A percentile compares a stretch with the other conserved stretches of the same genome.
Conservation (phyloP, 768 basidiomycete genomes). For the Megacollybia marginata region DNA sequence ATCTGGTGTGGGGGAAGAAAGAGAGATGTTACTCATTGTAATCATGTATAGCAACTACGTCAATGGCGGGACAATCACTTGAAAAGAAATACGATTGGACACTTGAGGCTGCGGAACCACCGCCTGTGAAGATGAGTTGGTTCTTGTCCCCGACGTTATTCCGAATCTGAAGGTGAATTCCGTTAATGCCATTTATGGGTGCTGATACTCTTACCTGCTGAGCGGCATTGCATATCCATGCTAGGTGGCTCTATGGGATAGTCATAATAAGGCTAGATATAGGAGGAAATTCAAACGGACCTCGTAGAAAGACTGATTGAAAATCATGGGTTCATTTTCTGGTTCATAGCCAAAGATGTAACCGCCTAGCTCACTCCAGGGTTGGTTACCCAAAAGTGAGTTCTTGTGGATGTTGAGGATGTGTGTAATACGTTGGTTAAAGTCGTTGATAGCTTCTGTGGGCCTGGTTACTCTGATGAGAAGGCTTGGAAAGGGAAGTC, state of each 20-base stretch:
- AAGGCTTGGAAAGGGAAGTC: background rate
- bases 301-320: slow-evolving; percentile 15
- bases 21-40: slow-evolving; percentile 19
- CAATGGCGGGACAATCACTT: slow-evolving; percentile 18
- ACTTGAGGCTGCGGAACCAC: slow-evolving; percentile 16
- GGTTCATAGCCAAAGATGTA: slow-evolving; percentile 32
- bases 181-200: background rate
- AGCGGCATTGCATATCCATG: slow-evolving; percentile 16
- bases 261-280: background rate
- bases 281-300: background rate
- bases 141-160: slow-evolving; percentile 17
- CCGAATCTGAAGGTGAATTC: slow-evolving; percentile 9
- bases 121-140: slow-evolving; percentile 20
- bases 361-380: slow-evolving; percentile 28
- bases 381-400: slow-evolving; percentile 21
- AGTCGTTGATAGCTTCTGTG: slow-evolving; percentile 18
- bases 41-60: slow-evolving; percentile 29
- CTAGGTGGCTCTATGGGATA: slow-evolving; percentile 6
- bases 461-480: background rate
- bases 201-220: slow-evolving; percentile 9
- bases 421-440: slow-evolving; percentile 29
- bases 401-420: slow-evolving; percentile 29
- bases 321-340: slow-evolving; percentile 27
- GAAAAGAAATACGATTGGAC: slow-evolving; percentile 16
- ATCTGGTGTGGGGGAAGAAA: background rate